Evolutionary conservation across 805 yeast species (phyloP).

Genomic region (Sugiyamaella marilandica): DNA sequence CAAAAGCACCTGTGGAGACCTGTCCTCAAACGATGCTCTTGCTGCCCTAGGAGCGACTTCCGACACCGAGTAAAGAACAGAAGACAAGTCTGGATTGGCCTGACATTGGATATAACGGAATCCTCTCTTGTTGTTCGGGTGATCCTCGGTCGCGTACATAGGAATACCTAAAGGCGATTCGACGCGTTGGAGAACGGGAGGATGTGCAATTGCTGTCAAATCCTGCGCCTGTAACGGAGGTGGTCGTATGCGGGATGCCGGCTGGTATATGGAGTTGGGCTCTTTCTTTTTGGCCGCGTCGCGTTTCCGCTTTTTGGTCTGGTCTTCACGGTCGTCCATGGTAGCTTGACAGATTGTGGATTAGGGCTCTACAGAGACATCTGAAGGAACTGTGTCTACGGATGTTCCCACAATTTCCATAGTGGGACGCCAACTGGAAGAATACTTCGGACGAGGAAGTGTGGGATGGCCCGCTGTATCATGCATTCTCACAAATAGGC

Average conservation of each 20-base stretch:
- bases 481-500: no score
- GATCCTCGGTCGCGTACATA: slow-evolving; percentile 55
- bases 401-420: no score
- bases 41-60: slow-evolving; percentile 66
- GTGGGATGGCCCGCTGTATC: no score
- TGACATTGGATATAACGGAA: slow-evolving; percentile 76
- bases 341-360: neutral
- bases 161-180: neutral
- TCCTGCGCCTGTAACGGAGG: slow-evolving; percentile 19
- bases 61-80: slow-evolving; percentile 61
- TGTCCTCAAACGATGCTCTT: slow-evolving; percentile 61
- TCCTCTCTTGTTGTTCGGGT: slow-evolving; percentile 74
- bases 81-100: slow-evolving; percentile 51
- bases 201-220: slow-evolving; percentile 11
- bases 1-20: slow-evolving; percentile 53
- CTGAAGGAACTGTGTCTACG: no score
- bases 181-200: slow-evolving; percentile 10
- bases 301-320: slow-evolving; percentile 1
- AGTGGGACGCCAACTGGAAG: no score
- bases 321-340: slow-evolving; percentile 6
- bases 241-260: slow-evolving; percentile 8
- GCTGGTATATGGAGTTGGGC: neutral
- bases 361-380: no score
- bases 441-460: no score
- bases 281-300: neutral